These are phyloP conservation scores for Paraurostyla sp. DNA, from an alignment of 73 alveolate species.

Conservation along the genomic window DNA sequence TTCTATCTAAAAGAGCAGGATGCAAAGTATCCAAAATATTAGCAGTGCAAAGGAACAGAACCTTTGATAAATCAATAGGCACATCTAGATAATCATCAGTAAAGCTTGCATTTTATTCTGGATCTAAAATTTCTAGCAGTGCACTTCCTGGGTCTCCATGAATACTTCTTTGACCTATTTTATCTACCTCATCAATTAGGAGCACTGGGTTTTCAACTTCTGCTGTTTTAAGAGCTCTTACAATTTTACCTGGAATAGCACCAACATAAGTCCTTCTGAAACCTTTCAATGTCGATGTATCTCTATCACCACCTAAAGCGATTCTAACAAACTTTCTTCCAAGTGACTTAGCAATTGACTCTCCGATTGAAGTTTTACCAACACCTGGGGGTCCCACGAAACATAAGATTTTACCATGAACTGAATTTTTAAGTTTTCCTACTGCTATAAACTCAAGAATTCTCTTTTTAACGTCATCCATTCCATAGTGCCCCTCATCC, in stretches of 20 bases:
- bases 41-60: constrained; percentile 88
- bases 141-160: constrained; percentile 90
- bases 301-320: constrained; percentile 90
- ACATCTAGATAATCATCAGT: constrained; percentile 85
- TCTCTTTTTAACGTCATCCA: constrained; percentile 88
- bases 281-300: constrained; percentile 87
- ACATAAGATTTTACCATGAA: constrained; percentile 89
- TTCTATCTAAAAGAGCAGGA: constrained; percentile 80
- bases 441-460: constrained; percentile 91
- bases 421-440: constrained; percentile 80
- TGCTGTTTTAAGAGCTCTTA: constrained; percentile 79
- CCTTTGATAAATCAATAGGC: constrained; percentile 83
- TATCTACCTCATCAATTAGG: constrained; percentile 88
- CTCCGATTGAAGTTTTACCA: constrained; percentile 91
- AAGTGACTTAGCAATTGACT: constrained; percentile 86
- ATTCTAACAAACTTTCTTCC: constrained; percentile 85
- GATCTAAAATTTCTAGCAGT: constrained; percentile 87
- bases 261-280: constrained; percentile 92
- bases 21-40: constrained; percentile 82
- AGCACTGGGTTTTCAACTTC: constrained; percentile 87
- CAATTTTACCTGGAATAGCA: constrained; percentile 90
- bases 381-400: constrained; percentile 97
- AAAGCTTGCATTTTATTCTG: constrained; percentile 82
- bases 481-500: constrained; percentile 89
- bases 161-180: constrained; percentile 78